Base-by-base conservation (phyloP, 257 asterid species). In the Datura wrightii region DNA sequence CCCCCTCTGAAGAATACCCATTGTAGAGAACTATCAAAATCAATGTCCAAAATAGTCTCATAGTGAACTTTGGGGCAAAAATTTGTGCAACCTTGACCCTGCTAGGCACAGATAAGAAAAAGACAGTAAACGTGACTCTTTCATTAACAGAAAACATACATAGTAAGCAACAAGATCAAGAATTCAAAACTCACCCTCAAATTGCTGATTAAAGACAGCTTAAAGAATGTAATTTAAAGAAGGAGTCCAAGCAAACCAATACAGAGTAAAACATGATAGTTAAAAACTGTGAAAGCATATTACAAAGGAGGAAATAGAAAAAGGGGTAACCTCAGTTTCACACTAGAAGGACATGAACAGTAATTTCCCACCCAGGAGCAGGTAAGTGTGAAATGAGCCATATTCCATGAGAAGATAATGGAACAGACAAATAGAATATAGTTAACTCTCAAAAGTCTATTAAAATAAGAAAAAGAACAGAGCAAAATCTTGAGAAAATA, bases 1-100 rank as follows among this genome's bases (percentile, higher is more conserved):
- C 88, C 79, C 92, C 91, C 71, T 71, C n/a, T 79, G 89, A 86
- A 24, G 79, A 83, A 83, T 39, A 41, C 58, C 85, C 85, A 69
- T 85, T 85, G 48, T 60, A 79, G 82, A 87, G 11, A 34, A 84
- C 76, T 66, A 89, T 24, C 31, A 89, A 55, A 46, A 86, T 34
- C 84, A 90, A 52, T n/a, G 83, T 76, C 90, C 87, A 87, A 19
- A 83, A 80, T 50, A 76, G 69, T 42, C 72, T 84, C 93, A 88
- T 87, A 34, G 48, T 78, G 59, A 74, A 67, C 41, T 79, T 42
- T 8, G 82, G 63, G 0, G 50, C 54, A 34, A 76, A 74, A 76
- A 14, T 24, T 24, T 14, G 7, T 74, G 42, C 60, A 46, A 74
- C 7, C 59, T 74, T 74, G 15, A 79, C 84, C 90, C 87, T 85